phyloP scores from a whole-genome alignment of 2,329 filamentous ascomycete genomes.

The Sclerotinia glacialis region DNA sequence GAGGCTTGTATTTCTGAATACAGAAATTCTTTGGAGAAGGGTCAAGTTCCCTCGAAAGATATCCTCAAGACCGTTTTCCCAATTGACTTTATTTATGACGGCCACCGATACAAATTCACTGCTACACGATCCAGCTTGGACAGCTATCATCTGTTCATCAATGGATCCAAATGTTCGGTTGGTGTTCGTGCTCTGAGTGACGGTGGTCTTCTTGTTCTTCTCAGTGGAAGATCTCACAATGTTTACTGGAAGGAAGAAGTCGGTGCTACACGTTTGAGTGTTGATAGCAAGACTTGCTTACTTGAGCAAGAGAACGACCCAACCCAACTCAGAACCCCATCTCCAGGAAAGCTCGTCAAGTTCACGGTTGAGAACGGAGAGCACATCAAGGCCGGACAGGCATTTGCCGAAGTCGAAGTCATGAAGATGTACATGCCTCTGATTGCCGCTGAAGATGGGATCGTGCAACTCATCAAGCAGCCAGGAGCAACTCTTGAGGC shows the following conservation, averaged over 20 bases:
- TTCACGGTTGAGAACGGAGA: slow-evolving; percentile 94
- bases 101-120: slow-evolving; percentile 95
- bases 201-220: slow-evolving; percentile 85
- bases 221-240: slow-evolving; percentile 92
- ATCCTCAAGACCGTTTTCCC: slow-evolving; percentile 97
- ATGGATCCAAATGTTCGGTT: slow-evolving; percentile 92
- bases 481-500: slow-evolving; percentile 96
- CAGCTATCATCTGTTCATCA: slow-evolving; percentile 98
- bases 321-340: slow-evolving; percentile 91
- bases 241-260: slow-evolving; percentile 99
- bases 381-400: slow-evolving; percentile 86
- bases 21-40: slow-evolving; percentile 85
- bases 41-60: slow-evolving; percentile 94
- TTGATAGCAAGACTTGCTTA: slow-evolving; percentile 96
- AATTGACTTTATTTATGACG: slow-evolving; percentile 98
- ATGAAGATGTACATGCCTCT: slow-evolving; percentile 99
- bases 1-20: slow-evolving; percentile 87
- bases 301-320: slow-evolving; percentile 99
- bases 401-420: slow-evolving; percentile 96
- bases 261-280: slow-evolving; percentile 88
- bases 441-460: slow-evolving; percentile 88
- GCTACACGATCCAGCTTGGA: slow-evolving; percentile 87
- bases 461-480: slow-evolving; percentile 98
- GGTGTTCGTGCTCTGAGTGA: slow-evolving; percentile 91
- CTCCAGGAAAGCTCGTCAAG: slow-evolving; percentile 96